Percentiles rank a stretch among this genome's conserved stretches.
These are phyloP conservation scores for Trametes versicolor DNA, from an alignment of 1,284 basidiomycete species.

Conservation along the genomic window DNA sequence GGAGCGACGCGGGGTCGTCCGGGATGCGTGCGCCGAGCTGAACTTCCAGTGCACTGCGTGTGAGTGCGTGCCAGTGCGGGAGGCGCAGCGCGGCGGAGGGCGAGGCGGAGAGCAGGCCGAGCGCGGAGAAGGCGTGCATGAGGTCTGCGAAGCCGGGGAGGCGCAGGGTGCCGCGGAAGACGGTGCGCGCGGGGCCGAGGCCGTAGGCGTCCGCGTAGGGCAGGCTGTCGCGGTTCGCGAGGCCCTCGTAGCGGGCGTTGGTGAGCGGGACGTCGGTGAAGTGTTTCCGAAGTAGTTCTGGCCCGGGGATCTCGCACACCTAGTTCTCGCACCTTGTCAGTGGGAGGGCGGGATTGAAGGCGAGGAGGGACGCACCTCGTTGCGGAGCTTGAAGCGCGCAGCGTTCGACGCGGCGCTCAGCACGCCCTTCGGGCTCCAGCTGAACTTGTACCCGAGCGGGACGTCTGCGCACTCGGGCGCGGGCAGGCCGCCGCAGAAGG, in stretches of 20 bases:
- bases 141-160: conserved; percentile 88
- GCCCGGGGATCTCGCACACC: conserved; percentile 62
- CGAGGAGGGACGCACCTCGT: conserved; percentile 53
- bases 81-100: conserved; percentile 51
- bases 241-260: conserved; percentile 80
- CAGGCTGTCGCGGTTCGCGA: conserved; percentile 91
- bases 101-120: conserved; percentile 75
- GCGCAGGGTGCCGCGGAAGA: conserved; percentile 90
- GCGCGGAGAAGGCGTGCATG: conserved; percentile 77
- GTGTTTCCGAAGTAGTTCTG: conserved; percentile 62
- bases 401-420: conserved; percentile 84
- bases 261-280: conserved; percentile 78
- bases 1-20: conserved; percentile 46
- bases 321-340: conserved; percentile 39
- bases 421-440: conserved; percentile 93
- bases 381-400: conserved; percentile 75
- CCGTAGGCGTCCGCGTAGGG: conserved; percentile 81
- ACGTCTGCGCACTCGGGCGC: conserved; percentile 76
- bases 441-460: conserved; percentile 93
- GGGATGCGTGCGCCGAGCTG: conserved; percentile 43
- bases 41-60: conserved; percentile 48
- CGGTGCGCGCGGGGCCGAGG: conserved; percentile 68
- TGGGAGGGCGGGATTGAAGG: conserved; percentile 1
- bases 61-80: conserved; percentile 56
- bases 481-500: conserved; percentile 95